Percentiles rank a stretch among this genome's conserved stretches.
These are phyloP conservation scores for Cyberlindnera subsufficiens DNA, from an alignment of 805 yeast species.

Conservation along the genomic window DNA sequence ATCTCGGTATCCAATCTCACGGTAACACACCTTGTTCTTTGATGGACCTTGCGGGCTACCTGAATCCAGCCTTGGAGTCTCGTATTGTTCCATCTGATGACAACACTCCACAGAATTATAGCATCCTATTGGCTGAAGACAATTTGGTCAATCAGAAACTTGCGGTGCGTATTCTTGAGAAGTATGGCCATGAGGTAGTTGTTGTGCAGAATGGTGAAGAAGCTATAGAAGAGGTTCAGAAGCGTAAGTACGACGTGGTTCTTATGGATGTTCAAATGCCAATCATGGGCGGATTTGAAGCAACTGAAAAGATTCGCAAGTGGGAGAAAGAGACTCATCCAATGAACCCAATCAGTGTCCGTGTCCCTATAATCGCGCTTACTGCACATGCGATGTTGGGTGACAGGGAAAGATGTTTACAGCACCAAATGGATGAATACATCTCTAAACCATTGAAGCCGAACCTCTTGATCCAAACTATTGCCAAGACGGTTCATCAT, in stretches of 20 bases:
- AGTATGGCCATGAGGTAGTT: constrained; percentile 75
- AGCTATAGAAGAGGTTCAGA: constrained; percentile 69
- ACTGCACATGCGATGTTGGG: constrained; percentile 95
- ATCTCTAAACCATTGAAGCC: constrained; percentile 85
- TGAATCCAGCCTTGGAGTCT: constrained; percentile 81
- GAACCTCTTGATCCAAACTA: constrained; percentile 73
- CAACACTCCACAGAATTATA: constrained; percentile 71
- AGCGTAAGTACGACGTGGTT: constrained; percentile 67
- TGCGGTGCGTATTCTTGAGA: constrained; percentile 79
- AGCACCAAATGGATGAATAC: constrained; percentile 90
- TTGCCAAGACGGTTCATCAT: constrained; percentile 73
- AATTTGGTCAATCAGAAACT: constrained; percentile 81
- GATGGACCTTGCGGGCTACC: constrained; percentile 74
- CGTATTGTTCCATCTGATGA: constrained; percentile 74
- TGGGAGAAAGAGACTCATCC: constrained; percentile 81
- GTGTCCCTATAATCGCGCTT: constrained; percentile 83
- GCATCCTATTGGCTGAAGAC: constrained; percentile 78
- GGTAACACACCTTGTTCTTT: constrained; percentile 86
- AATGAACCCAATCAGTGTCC: constrained; percentile 56
- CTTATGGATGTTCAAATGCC: constrained; percentile 95
- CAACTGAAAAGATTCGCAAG: constrained; percentile 77
- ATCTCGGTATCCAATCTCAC: constrained; percentile 80
- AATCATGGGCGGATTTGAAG: constrained; percentile 91
- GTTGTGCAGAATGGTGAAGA: constrained; percentile 84
- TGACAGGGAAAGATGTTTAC: constrained; percentile 77